Evolutionary conservation across 2,329 filamentous ascomycete species (phyloP), one percentile per base, ranked within the genome.

Genomic region (Ramularia endophylla): DNA sequence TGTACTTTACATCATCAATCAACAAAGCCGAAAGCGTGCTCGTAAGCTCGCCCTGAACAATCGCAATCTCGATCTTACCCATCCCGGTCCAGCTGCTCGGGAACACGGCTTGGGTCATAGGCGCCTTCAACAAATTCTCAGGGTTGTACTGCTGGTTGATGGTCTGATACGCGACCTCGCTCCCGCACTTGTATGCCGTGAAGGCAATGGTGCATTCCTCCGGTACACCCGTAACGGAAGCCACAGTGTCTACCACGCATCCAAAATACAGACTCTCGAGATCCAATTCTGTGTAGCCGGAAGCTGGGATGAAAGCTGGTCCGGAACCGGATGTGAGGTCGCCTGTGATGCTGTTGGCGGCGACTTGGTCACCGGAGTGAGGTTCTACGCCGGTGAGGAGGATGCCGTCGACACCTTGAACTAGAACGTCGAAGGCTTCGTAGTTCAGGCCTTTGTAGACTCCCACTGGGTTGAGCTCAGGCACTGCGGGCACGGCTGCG

Each of bases 401-500:
- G 8, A 22, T 18, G 25, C 39, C 39, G 4, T 25, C n/a, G 22
- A 36, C 16, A 17, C 20, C 32, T 25, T 25, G 22, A 11, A 6
- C 22, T 25, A 25, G 22, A 25, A 36, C 25, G 25, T 41, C 27
- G 20, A 36, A 30, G 12, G 31, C 17, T n/a, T 29, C 31, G 17
- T 19, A 41, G 20, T 41, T 31, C 16, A 41, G 25, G 11, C 39
- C 39, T 13, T 37, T 41, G 39, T 41, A 41, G 32, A 27, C 18
- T n/a, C 33, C 33, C 6, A 41, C 32, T 6, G 38, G 22, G 16
- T n/a, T 41, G 13, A 30, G 16, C 30, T 30, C 25, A 3, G 19
- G 13, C 8, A 28, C 20, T 22, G 15, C 39, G n/a, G 31, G 20
- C 15, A 19, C 4, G 19, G 28, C 29, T 13, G 13, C 16, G 8